These are phyloP conservation scores for Pichia nakasei DNA, from an alignment of 805 yeast species.

Conservation along the genomic window DNA sequence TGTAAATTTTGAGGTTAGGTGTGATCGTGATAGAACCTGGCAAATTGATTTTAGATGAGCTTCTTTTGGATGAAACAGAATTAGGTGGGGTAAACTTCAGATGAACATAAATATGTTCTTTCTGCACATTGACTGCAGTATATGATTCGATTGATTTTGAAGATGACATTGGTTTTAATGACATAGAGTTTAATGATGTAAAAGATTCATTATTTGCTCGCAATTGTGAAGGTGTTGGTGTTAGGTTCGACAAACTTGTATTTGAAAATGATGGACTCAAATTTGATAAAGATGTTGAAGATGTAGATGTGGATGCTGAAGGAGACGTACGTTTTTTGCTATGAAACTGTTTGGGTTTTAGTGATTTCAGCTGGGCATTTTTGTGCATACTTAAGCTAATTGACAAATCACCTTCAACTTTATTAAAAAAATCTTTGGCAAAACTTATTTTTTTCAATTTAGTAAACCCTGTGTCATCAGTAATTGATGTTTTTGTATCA, in stretches of 20 bases:
- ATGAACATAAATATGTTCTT: constrained; percentile 6
- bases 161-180: not conserved
- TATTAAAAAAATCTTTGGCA: constrained; percentile 12
- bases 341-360: constrained; percentile 8
- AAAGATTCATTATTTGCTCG: not conserved
- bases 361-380: constrained; percentile 8
- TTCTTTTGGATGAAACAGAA: not conserved
- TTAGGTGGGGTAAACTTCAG: constrained; percentile 4
- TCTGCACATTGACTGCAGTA: not conserved
- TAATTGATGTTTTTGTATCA: constrained; percentile 2
- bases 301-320: not conserved
- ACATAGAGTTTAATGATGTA: not conserved
- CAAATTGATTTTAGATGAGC: constrained; percentile 4
- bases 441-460: constrained; percentile 1
- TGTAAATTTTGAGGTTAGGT: constrained; percentile 12
- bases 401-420: constrained; percentile 10
- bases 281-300: not conserved
- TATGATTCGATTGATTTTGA: not conserved
- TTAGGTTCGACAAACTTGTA: not conserved
- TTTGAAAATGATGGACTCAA: not conserved
- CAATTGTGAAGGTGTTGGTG: not conserved
- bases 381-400: constrained; percentile 2
- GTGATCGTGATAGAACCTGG: constrained; percentile 9
- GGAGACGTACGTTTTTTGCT: not conserved
- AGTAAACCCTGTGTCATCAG: not conserved